Evolutionary conservation across 495 filamentous ascomycete genomes (phyloP), one percentile per base, ranked within the genome.

Genomic region (Penicillium arizonense): DNA sequence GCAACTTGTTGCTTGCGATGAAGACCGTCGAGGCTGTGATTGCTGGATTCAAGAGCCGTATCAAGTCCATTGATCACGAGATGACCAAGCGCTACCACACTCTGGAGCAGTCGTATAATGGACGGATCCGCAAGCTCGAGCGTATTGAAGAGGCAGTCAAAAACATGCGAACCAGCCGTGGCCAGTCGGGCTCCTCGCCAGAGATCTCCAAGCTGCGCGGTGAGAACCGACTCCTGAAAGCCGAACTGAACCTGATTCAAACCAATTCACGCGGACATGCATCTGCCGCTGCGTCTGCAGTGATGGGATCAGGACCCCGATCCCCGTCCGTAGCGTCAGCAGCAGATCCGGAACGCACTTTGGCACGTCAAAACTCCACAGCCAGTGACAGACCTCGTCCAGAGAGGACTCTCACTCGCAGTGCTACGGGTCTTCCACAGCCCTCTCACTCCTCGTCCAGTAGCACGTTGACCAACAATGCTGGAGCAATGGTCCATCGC

Each of bases 31-130:
- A 97, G 71, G 76, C 77, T 26, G 83, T 95, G 53, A 75, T 98
- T 40, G 78, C 82, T n/a, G 80, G 81, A 32, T 96, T 96, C 78
- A 88, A 89, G 62, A 73, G 75, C 38, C 86, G 89, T 51, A 87
- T 96, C 65, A 88, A 87, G 57, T 72, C 73, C n/a, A 83, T 96
- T 34, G 95, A 98, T 59, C 85, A 88, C 46, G 89, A 95, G 42
- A 75, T 98, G 12, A 89, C 84, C 81, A 88, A 89, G 58, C 90
- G 97, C 57, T 97, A 96, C 61, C 87, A 96, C 50, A 82, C 82
- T 2, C 80, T 97, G 18, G 92, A 97, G 71, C 84, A 84, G 55
- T 86, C 83, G 21, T 83, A 96, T 36, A 87, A 91, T 48, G 67
- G 83, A 20, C 86, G 91, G 20, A 82, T 86, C 59, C 91, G 93